A percentile compares a stretch with the other conserved stretches of the same genome.
Evolutionary conservation across 2,329 filamentous ascomycete genomes (phyloP).

Genomic region (Fusarium agapanthi): DNA sequence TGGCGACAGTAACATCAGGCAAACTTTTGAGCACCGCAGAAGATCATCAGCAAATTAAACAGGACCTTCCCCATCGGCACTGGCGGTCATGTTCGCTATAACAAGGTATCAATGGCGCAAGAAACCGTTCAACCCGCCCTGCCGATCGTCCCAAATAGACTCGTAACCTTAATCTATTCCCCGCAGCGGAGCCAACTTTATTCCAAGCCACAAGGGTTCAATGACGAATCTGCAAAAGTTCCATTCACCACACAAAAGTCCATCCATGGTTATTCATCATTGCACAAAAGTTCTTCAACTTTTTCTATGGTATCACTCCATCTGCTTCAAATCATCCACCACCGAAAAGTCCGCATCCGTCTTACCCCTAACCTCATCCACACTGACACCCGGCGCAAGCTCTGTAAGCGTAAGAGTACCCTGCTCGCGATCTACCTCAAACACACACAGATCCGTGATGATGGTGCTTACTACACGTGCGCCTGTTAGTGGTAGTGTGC

Average conservation of each 20-base stretch:
- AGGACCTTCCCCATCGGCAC: slow-evolving; percentile 25
- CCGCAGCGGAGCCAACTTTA: slow-evolving; percentile 1
- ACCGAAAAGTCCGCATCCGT: slow-evolving; percentile 75
- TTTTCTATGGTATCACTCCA: slow-evolving; percentile 47
- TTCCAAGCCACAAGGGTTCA: background rate
- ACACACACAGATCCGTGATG: slow-evolving; percentile 79
- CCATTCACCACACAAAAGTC: background rate
- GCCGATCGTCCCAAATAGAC: slow-evolving; percentile 25
- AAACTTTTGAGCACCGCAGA: slow-evolving; percentile 15
- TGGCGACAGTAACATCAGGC: background rate
- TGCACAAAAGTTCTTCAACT: background rate
- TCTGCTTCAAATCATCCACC: slow-evolving; percentile 62
- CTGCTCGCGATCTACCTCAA: slow-evolving; percentile 70
- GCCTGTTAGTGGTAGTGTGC: slow-evolving; percentile 71
- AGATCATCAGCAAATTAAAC: slow-evolving; percentile 12
- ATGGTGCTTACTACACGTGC: slow-evolving; percentile 75
- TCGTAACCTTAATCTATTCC: slow-evolving; percentile 31
- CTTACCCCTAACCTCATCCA: slow-evolving; percentile 75
- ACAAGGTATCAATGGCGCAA: slow-evolving; percentile 5
- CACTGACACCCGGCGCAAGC: slow-evolving; percentile 71
- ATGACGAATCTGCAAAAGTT: slow-evolving; percentile 29
- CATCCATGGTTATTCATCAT: background rate
- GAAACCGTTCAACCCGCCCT: background rate
- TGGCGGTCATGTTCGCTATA: slow-evolving; percentile 13
- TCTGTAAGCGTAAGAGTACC: slow-evolving; percentile 74